Base-by-base conservation (phyloP, 2,329 filamentous ascomycete species). In the Aspergillus proliferans region DNA sequence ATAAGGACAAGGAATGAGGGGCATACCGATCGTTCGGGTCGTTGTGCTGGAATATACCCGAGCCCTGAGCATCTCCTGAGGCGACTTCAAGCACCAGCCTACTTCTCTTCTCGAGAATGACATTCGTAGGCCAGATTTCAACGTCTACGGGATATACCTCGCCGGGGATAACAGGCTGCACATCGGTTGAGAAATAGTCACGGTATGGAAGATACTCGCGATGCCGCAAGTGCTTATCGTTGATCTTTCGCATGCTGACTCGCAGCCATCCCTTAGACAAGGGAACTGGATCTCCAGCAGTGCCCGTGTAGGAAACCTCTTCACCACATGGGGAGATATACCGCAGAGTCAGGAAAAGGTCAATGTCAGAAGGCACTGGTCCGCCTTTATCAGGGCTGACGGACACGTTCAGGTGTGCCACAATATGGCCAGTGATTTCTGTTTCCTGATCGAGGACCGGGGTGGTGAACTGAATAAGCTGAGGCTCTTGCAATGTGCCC, bases 401-500 rank as follows among this genome's bases (percentile, higher is more conserved):
- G 0, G 83, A 86, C 0, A 86, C 78, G 51, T 82, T 81, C 3
- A 88, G 71, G 54, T 82, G 83, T 0, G 82, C 83, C 0, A 80
- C 72, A 24, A 86, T 70, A 58, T 87, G 82, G 0, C 85, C 85
- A 0, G 85, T 88, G 47, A 88, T 80, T 59, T 88, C 85, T 0
- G 79, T 85, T 57, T 87, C 82, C 6, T 71, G 52, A n/a, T 21
- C 21, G 21, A 21, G 21, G 21, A 21, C 21, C 21, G 21, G 21
- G 21, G 21, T 21, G 21, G 21, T 21, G 21, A 21, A 21, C 21
- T 21, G 21, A 21, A 21, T 21, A 21, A 21, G 21, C 21, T 21
- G 21, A 2, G 21, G 21, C 21, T 21, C 4, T 21, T 21, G 21
- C 21, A 21, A 21, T 21, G 21, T 21, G 21, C 21, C 21, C 21